These are phyloP conservation scores for Leccinellum luteum DNA, from an alignment of 768 basidiomycete genomes.

Conservation along the genomic window DNA sequence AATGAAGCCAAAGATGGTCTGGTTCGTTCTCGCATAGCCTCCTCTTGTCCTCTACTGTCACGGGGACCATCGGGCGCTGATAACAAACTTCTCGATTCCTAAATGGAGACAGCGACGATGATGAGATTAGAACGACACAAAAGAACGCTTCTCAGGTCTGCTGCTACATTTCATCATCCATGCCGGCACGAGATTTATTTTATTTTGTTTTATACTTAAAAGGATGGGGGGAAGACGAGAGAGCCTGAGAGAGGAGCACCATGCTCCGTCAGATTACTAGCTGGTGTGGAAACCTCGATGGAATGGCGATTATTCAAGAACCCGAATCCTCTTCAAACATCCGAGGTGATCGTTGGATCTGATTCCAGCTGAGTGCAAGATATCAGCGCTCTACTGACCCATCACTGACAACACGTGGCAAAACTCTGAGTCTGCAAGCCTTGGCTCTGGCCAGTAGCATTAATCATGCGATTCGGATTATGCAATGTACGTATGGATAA, in stretches of 20 bases:
- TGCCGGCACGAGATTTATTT: background rate
- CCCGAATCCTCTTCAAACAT: constrained; percentile 13
- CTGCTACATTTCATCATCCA: background rate
- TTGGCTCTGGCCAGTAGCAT: background rate
- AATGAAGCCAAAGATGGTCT: background rate
- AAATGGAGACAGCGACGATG: constrained; percentile 7
- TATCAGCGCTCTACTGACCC: background rate
- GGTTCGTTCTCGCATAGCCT: constrained; percentile 5
- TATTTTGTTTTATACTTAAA: background rate
- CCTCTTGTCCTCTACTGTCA: background rate
- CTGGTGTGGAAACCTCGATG: constrained; percentile 10
- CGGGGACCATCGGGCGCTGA: background rate
- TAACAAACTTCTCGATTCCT: background rate
- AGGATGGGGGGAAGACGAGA: background rate
- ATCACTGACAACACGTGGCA: background rate
- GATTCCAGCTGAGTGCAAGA: background rate
- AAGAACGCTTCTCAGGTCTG: background rate
- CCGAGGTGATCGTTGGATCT: constrained; percentile 30
- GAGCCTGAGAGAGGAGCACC: background rate
- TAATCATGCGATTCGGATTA: constrained; percentile 26
- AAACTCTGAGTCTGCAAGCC: background rate
- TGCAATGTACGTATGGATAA: constrained; percentile 28
- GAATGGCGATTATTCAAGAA: constrained; percentile 16
- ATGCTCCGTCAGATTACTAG: constrained; percentile 5
- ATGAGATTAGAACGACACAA: constrained; percentile 14